Evolutionary conservation across 1,139 yeast genomes (phyloP), one percentile per base, ranked within the genome.

Genomic region (Lodderomyces oxycetoniae): DNA sequence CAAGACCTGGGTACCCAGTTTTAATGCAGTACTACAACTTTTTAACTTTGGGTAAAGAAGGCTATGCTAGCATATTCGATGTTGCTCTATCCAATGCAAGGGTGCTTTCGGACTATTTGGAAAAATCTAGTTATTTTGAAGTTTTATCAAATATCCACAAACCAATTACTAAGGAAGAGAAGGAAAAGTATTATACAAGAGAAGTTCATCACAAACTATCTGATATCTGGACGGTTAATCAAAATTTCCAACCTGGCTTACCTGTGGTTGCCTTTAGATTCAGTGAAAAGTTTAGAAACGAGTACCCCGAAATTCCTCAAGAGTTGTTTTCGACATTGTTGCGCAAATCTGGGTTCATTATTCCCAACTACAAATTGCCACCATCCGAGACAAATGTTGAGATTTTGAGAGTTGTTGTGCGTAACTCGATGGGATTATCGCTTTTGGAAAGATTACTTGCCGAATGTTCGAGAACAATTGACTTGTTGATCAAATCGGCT

Each of bases 1-100:
- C 95, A 11, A 77, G 96, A 55, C 93, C 96, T 3, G 96, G 96
- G 2, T 84, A 78, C 74, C 94, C 88, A 37, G 91, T 88, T 15
- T 67, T 88, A 41, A 87, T 82, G 49, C 96, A 88, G 59, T 88
- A 88, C 67, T 87, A 67, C 67, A 84, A 83, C 56, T 77, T 88
- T 50, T 63, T 87, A 46, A 64, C 76, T 24, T 64, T 78, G 31
- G 96, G 96, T 5, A 61, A 59, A 43, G 71, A 73, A 34, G 96
- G 96, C 8, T 88, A 72, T 64, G 59, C 70, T 41, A 66, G 71
- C 39, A 62, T 78, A 32, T 89, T 84, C 51, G 71, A 71, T 40
- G 68, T 71, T 37, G 76, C 89, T 33, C 55, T 87, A 43, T 62
- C 67, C 42, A 84, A 83, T 50, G 87, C 95, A 0, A 71, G 95